A percentile compares a stretch with the other conserved stretches of the same genome.
Evolutionary conservation across 306 rosid genomes (phyloP).

Genomic region (Sechiopsis laciniata): DNA sequence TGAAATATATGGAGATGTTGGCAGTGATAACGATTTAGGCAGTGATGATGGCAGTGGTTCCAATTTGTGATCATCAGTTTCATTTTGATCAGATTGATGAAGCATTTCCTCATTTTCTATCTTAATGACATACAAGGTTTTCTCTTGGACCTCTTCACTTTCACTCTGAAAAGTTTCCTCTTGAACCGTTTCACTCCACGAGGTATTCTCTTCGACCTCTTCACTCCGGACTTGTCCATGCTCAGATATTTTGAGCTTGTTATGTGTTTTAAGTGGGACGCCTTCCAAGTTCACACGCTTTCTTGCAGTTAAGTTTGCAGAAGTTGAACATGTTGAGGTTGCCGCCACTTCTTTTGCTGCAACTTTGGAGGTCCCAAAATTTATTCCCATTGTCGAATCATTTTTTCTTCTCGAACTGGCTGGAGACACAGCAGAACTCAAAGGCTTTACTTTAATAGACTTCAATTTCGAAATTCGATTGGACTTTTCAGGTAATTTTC

Average conservation of each 20-base stretch:
- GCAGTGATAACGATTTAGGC: neutral
- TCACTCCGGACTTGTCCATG: conserved; percentile 26
- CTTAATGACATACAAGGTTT: conserved; percentile 64
- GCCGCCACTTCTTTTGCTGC: conserved; percentile 37
- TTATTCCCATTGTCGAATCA: conserved; percentile 38
- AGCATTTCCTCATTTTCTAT: conserved; percentile 46
- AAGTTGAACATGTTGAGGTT: conserved; percentile 28
- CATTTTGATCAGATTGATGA: conserved; percentile 38
- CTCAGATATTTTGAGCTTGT: conserved; percentile 30
- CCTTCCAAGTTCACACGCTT: conserved; percentile 37
- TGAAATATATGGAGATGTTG: conserved; percentile 26
- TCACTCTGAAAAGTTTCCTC: conserved; percentile 35
- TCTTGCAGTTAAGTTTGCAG: conserved; percentile 41
- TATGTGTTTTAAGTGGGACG: conserved; percentile 28
- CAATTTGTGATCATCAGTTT: conserved; percentile 28
- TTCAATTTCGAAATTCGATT: conserved; percentile 31
- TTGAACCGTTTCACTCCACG: conserved; percentile 27
- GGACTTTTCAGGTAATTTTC: conserved; percentile 33
- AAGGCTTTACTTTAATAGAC: conserved; percentile 27
- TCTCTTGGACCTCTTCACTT: conserved; percentile 40
- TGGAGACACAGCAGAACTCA: conserved; percentile 30
- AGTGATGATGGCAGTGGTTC: neutral
- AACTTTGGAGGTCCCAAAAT: conserved; percentile 28
- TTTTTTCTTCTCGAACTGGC: conserved; percentile 29
- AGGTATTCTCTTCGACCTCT: no score